Evolutionary conservation across 139 green algal genomes (phyloP).

Genomic region (Coelastrella sp.): DNA sequence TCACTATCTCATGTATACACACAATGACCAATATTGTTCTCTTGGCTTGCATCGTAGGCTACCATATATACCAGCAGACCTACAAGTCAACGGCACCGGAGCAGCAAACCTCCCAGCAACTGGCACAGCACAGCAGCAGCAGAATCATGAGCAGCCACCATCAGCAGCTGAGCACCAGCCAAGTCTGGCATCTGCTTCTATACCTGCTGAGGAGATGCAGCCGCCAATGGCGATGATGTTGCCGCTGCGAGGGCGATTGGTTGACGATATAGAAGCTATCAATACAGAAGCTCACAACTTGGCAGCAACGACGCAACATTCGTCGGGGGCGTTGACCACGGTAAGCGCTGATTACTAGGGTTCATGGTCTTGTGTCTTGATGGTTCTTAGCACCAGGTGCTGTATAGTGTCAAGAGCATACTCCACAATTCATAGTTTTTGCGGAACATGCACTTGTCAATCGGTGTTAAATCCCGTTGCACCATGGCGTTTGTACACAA

Average conservation of each 20-base stretch:
- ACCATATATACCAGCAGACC: not conserved
- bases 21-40: not conserved
- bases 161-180: not conserved
- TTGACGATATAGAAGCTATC: slow-evolving; percentile 27
- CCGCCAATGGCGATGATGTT: slow-evolving; percentile 9
- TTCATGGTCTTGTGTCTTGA: no score
- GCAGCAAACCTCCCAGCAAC: slow-evolving; percentile 21
- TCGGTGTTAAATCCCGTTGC: no score
- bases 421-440: no score
- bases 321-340: not conserved
- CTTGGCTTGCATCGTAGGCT: not conserved
- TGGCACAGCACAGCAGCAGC: slow-evolving; percentile 19
- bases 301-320: not conserved
- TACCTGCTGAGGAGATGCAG: not conserved
- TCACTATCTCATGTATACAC: no score
- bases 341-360: not conserved
- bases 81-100: not conserved
- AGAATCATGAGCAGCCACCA: slow-evolving; percentile 21
- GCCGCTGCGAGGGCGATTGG: slow-evolving; percentile 8
- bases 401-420: no score
- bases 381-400: no score
- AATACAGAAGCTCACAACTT: no score
- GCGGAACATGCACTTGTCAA: no score
- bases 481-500: no score
- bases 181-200: not conserved